phyloP scores from a whole-genome alignment of 208 protist species.

The Trypanosoma scelopori region DNA sequence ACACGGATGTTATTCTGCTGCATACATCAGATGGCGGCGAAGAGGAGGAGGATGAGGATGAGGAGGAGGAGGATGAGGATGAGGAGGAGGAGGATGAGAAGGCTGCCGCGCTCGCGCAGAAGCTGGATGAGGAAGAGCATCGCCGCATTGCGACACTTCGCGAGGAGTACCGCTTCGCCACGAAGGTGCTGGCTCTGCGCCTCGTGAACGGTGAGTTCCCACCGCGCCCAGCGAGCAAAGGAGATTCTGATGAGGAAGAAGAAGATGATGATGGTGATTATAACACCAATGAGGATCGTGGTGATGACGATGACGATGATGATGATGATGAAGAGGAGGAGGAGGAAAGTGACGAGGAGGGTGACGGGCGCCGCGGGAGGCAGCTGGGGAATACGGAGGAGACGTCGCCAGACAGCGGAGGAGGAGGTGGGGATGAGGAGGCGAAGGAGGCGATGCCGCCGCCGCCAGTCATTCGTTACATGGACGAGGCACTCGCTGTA shows the following conservation, averaged over 20 bases:
- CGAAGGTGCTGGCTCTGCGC: slow-evolving; percentile 49
- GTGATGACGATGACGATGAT: slow-evolving; percentile 51
- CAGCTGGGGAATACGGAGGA: slow-evolving; percentile 15
- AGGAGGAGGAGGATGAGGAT: slow-evolving; percentile 21
- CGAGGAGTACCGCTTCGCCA: slow-evolving; percentile 61
- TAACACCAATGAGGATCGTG: slow-evolving; percentile 17
- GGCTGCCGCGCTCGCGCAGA: slow-evolving; percentile 33
- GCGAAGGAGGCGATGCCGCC: slow-evolving; percentile 12
- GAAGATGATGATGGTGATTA: slow-evolving; percentile 30
- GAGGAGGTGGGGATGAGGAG: background rate
- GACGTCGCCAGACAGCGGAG: background rate
- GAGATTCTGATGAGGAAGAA: slow-evolving; percentile 41
- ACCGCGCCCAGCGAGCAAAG: slow-evolving; percentile 29
- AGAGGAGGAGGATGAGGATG: slow-evolving; percentile 41
- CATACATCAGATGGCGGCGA: slow-evolving; percentile 2
- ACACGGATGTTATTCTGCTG: slow-evolving; percentile 14
- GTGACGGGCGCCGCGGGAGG: background rate
- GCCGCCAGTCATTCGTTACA: slow-evolving; percentile 36
- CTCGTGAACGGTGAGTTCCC: slow-evolving; percentile 52
- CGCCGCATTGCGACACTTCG: slow-evolving; percentile 57
- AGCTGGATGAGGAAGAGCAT: slow-evolving; percentile 47
- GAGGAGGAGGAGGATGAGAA: slow-evolving; percentile 55
- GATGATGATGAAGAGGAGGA: slow-evolving; percentile 17
- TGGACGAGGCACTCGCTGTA: slow-evolving; percentile 76
- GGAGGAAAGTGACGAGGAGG: slow-evolving; percentile 13